Percentiles rank a stretch among this genome's conserved stretches.
Conservation (phyloP, 2,329 filamentous ascomycete species). For the Claviceps maximensis region DNA sequence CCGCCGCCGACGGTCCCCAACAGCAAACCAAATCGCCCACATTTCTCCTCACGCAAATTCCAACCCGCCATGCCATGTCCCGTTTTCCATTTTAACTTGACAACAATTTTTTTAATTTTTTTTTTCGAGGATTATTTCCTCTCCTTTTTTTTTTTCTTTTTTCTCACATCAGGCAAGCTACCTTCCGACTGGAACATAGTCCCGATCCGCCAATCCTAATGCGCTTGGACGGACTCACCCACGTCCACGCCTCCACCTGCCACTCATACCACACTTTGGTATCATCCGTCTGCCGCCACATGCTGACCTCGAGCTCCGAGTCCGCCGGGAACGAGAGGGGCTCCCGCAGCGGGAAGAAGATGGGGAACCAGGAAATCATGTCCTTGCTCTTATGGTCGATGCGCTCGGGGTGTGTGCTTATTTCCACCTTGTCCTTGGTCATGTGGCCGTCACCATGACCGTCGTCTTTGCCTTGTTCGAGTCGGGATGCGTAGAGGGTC, state of each 20-base stretch:
- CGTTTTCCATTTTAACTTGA: not conserved
- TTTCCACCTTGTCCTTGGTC: constrained; percentile 48
- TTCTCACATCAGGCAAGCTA: constrained; percentile 55
- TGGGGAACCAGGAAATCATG: constrained; percentile 99
- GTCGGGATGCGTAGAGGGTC: constrained; percentile 60
- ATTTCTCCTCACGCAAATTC: not conserved
- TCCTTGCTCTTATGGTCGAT: constrained; percentile 89
- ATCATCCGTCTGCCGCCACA: constrained; percentile 94
- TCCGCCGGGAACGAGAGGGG: constrained; percentile 77
- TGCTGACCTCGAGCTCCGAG: constrained; percentile 76
- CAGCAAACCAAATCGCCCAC: not conserved
- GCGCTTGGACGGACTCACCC: constrained; percentile 43
- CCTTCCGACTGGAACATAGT: constrained; percentile 54
- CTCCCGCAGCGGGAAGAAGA: constrained; percentile 91
- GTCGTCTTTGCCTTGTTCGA: constrained; percentile 11
- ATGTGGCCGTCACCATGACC: not conserved
- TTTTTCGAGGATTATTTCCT: too few relatives aligned
- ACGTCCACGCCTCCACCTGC: constrained; percentile 75
- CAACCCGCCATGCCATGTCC: not conserved
- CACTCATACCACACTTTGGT: constrained; percentile 98
- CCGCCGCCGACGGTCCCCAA: too few relatives aligned
- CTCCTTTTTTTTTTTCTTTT: not conserved
- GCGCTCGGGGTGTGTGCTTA: constrained; percentile 83
- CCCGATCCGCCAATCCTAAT: constrained; percentile 55
- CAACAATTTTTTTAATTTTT: not conserved